Base-by-base conservation (phyloP, 306 rosid genomes). In the Cicer chorassanicum region DNA sequence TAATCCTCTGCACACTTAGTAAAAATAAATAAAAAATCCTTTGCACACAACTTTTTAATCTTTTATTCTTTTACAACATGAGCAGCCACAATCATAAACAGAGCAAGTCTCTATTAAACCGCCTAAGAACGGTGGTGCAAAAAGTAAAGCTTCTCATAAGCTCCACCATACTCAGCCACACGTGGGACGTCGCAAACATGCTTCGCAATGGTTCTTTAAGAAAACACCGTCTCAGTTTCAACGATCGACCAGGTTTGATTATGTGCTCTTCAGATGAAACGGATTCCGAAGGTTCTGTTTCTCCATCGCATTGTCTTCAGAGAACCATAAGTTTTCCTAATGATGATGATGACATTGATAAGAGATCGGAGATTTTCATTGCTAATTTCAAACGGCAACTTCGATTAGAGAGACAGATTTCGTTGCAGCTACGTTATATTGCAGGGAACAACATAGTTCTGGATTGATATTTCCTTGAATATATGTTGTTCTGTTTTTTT, bases 311-410 rank as follows among this genome's bases (percentile, higher is more conserved):
- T 5, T 78, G 83, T 2, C 78, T 94, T 36, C 87, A 82, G 68
- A 88, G 99, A 18, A 90, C 92, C 0, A 68, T 45, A 7, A 93
- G 92, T 72, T 85, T 5, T 63, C 87, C 88, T 10, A 86, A 89
- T 0, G 93, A 91, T 34, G 99, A 91, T 34, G 99, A 89, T 29
- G 97, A 92, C 46, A 78, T 94, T 45, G 88, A 94, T 69, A 80
- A 53, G 40, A 89, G 86, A 34, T 89, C 97, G 0, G 99, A 94
- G 50, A 79, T 77, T 73, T 94, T 94, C 46, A 94, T 92, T 0
- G 65, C 80, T 19, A 94, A 89, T 55, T 94, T 94, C 80, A 79
- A 88, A 29, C 81, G 78, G 1, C 96, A 89, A 60, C 96, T 94
- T 86, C 81, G 10, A 68, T 68, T 94, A 12, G 99, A 94, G 66